Evolutionary conservation across 305 asterid species (phyloP), one percentile per base, ranked within the genome.

Genomic region (Plantago coronopus): DNA sequence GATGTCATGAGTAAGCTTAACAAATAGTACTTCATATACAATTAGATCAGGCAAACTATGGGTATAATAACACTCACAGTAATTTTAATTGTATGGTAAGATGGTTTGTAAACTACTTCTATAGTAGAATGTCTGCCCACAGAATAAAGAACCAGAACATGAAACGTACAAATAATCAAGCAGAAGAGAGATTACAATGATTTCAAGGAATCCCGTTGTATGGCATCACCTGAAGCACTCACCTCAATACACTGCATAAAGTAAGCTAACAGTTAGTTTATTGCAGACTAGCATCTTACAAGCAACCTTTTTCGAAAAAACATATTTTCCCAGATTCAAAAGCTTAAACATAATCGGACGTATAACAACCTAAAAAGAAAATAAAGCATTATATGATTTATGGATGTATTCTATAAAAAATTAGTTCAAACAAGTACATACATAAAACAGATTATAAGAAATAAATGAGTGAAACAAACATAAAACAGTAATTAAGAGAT

Each of bases 211-310:
- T 40, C 46, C 54, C 58, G 65, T 54, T 38, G 54, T 37, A 10
- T 53, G 31, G 73, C 65, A 69, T 76, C 62, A 55, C 63, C 50
- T 2, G 51, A 62, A 60, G 57, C 59, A 13, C 53, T 82, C 74
- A 73, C 38, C 62, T 63, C 69, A 83, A 65, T 65, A 83, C 57
- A 20, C 89, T 77, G 86, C 82, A 65, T 66, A 38, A 25, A 69
- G 46, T 49, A 53, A 38, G 43, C 15, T 38, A 38, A 38, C 43
- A 38, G 43, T 53, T 14, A 27, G 43, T 25, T 23, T 54, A 17
- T 15, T 15, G 43, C 43, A 15, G 2, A 38, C 12, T 38, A 38
- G 10, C 43, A 38, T 38, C 13, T 10, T 15, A 38, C 10, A 38
- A 38, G 0, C 15, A 38, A 1, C 13, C 12, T 10, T 10, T 38